A percentile compares a stretch with the other conserved stretches of the same genome.
These are phyloP conservation scores for Collybia sp. DNA, from an alignment of 768 basidiomycete genomes.

Conservation along the genomic window DNA sequence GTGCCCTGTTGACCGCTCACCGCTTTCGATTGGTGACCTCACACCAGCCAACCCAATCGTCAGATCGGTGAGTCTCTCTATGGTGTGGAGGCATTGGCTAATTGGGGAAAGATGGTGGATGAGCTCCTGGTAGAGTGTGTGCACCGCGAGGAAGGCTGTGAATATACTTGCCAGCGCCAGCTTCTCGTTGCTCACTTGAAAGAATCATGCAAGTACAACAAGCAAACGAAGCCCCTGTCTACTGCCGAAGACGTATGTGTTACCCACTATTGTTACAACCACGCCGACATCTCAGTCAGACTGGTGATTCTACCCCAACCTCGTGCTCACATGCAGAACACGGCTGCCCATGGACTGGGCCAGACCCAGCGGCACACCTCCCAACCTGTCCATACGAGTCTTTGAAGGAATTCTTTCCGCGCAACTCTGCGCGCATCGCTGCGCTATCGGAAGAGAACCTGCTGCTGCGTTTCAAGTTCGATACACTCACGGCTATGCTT, in stretches of 20 bases:
- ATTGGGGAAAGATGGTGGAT: constrained; percentile 61
- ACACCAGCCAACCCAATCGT: constrained; percentile 69
- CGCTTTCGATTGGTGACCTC: constrained; percentile 55
- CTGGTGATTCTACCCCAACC: too few species aligned
- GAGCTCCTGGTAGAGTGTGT: constrained; percentile 76
- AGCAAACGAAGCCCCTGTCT: constrained; percentile 44
- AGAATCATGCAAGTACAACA: constrained; percentile 54
- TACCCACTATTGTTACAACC: too few species aligned
- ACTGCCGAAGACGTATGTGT: constrained; percentile 31
- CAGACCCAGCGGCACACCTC: constrained; percentile 33
- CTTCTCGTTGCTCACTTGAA: constrained; percentile 57
- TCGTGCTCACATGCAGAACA: constrained; percentile 40
- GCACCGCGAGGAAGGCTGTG: constrained; percentile 54
- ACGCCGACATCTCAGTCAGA: too few species aligned
- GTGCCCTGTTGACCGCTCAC: constrained; percentile 83
- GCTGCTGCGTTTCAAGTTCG: constrained; percentile 52
- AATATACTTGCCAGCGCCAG: constrained; percentile 62
- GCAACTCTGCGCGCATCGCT: constrained; percentile 33
- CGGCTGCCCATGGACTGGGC: constrained; percentile 54
- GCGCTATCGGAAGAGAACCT: constrained; percentile 61
- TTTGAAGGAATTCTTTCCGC: constrained; percentile 23
- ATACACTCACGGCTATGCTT: constrained; percentile 52
- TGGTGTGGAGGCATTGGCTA: constrained; percentile 1
- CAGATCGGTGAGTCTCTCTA: constrained; percentile 51
- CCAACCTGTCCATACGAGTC: not conserved